phyloP scores from a whole-genome alignment of 345 rosid species.

The Linum trigynum region DNA sequence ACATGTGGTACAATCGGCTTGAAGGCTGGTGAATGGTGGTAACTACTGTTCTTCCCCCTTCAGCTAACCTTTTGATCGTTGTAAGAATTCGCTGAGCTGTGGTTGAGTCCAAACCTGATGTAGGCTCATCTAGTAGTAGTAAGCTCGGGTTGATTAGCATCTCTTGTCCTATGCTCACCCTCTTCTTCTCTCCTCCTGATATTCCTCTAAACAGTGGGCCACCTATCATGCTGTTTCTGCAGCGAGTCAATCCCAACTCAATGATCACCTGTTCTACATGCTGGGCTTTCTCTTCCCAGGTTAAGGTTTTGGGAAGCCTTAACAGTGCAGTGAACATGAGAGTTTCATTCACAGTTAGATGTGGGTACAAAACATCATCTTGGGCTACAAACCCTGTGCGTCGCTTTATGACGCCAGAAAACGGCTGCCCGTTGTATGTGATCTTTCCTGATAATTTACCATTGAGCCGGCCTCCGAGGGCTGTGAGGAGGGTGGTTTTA shows the following conservation, averaged over 20 bases:
- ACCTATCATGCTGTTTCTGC: constrained; percentile 88
- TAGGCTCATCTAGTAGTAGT: constrained; percentile 86
- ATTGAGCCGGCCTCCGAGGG: constrained; percentile 86
- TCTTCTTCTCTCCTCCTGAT: constrained; percentile 96
- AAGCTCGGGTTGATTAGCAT: constrained; percentile 94
- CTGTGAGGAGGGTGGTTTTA: constrained; percentile 94
- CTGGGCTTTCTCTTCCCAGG: constrained; percentile 52
- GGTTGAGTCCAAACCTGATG: constrained; percentile 96
- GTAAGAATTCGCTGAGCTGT: constrained; percentile 77
- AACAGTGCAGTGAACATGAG: constrained; percentile 85
- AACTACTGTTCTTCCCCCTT: constrained; percentile 76
- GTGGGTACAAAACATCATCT: constrained; percentile 82
- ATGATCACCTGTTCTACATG: constrained; percentile 65
- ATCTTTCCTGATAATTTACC: constrained; percentile 69
- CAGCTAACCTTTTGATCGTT: constrained; percentile 72
- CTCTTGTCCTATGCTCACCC: constrained; percentile 96
- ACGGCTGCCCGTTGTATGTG: constrained; percentile 81
- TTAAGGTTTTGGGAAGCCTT: constrained; percentile 60
- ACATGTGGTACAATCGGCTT: constrained; percentile 89
- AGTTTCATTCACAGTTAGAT: constrained; percentile 84
- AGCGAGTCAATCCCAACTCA: constrained; percentile 60
- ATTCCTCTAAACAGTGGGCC: constrained; percentile 89
- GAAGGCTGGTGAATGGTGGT: constrained; percentile 99
- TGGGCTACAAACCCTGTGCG: constrained; percentile 90
- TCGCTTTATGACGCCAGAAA: constrained; percentile 64